phyloP scores from a whole-genome alignment of 1,139 yeast species.

The Yamadazyma sp. region DNA sequence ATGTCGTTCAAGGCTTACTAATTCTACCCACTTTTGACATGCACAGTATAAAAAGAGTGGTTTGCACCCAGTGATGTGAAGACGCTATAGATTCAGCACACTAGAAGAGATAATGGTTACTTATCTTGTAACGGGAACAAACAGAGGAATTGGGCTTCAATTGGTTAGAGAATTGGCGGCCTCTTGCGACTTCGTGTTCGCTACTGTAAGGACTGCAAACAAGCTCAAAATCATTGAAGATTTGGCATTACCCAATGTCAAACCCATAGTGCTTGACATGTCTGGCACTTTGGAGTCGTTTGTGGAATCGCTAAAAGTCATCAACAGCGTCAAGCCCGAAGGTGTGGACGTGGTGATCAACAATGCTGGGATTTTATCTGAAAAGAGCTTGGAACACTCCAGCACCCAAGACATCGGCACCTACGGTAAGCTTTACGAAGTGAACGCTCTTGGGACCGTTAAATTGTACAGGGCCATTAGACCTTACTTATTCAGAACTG shows the following conservation, averaged over 20 bases:
- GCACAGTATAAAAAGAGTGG: too few species aligned
- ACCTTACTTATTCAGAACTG: slow-evolving; percentile 9
- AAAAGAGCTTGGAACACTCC: background rate
- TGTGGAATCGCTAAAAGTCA: slow-evolving; percentile 5
- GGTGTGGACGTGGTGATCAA: slow-evolving; percentile 8
- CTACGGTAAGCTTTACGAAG: slow-evolving; percentile 3
- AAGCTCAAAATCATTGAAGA: slow-evolving; percentile 9
- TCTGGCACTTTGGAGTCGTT: slow-evolving; percentile 2
- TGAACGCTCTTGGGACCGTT: slow-evolving; percentile 10
- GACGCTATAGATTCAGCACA: too few species aligned
- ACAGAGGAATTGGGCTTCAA: slow-evolving; percentile 31
- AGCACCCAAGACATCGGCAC: slow-evolving; percentile 1
- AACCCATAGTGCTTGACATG: slow-evolving; percentile 6
- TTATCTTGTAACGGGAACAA: slow-evolving; percentile 26
- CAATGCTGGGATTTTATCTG: slow-evolving; percentile 7
- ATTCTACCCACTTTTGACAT: too few species aligned
- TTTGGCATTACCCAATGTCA: slow-evolving; percentile 7
- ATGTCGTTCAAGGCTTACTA: background rate
- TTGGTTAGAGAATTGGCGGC: slow-evolving; percentile 21
- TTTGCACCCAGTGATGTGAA: too few species aligned
- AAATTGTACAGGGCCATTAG: slow-evolving; percentile 11
- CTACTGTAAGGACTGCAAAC: slow-evolving; percentile 4
- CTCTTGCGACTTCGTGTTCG: slow-evolving; percentile 21
- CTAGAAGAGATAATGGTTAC: slow-evolving; percentile 2
- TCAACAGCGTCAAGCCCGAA: slow-evolving; percentile 8